A percentile compares a stretch with the other conserved stretches of the same genome.
Evolutionary conservation across 2,329 filamentous ascomycete species (phyloP).

Genomic region (Didymella segeticola): DNA sequence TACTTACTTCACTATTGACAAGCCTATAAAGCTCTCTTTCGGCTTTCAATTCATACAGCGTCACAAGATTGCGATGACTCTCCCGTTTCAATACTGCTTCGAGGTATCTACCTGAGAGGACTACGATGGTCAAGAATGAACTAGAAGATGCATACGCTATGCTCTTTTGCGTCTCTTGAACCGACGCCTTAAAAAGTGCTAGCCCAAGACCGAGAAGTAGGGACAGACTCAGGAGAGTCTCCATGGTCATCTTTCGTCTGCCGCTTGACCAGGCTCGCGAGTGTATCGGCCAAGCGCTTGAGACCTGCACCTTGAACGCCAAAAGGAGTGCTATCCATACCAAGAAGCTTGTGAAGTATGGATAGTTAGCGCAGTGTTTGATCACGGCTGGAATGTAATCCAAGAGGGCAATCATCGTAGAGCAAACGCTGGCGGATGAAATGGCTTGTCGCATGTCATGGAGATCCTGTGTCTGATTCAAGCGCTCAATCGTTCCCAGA

Average conservation of each 20-base stretch:
- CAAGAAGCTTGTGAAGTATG: too few species aligned
- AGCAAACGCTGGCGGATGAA: constrained; percentile 3
- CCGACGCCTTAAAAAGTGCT: background rate
- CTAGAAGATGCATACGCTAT: constrained; percentile 1
- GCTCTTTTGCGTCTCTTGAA: background rate
- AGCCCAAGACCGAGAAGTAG: constrained; percentile 1
- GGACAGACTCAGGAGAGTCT: constrained; percentile 9
- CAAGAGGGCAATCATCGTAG: background rate
- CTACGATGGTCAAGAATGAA: constrained; percentile 5
- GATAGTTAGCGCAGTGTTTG: too few species aligned
- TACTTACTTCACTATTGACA: background rate
- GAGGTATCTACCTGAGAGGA: constrained; percentile 9
- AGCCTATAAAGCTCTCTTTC: constrained; percentile 5
- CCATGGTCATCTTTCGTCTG: background rate
- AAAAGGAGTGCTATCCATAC: background rate
- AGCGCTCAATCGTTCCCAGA: background rate
- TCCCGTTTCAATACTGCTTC: constrained; percentile 11
- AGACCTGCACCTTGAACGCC: constrained; percentile 1
- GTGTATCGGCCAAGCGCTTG: constrained; percentile 8
- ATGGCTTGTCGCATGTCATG: background rate
- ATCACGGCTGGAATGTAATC: background rate
- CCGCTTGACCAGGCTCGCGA: constrained; percentile 1
- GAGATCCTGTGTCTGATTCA: constrained; percentile 5
- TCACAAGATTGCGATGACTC: constrained; percentile 7
- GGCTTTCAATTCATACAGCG: constrained; percentile 13